A percentile compares a stretch with the other conserved stretches of the same genome.
phyloP scores from a whole-genome alignment of 768 basidiomycete genomes.

The Rhodosporidiobolus sp. region DNA sequence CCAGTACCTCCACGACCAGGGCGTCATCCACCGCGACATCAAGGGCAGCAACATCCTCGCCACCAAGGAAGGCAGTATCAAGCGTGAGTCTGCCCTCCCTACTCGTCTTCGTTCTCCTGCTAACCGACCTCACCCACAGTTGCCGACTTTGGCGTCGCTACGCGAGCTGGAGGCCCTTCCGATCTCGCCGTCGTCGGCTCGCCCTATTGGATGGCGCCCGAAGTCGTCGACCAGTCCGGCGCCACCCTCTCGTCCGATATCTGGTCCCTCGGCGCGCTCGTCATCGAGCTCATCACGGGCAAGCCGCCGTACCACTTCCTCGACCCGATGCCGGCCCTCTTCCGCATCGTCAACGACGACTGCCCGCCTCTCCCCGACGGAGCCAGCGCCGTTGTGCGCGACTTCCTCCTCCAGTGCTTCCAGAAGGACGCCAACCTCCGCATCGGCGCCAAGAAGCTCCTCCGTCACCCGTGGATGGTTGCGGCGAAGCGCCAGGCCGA shows the following conservation, averaged over 20 bases:
- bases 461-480: conserved; percentile 94
- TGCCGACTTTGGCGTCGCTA: conserved; percentile 98
- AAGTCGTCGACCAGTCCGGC: conserved; percentile 96
- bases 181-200: conserved; percentile 94
- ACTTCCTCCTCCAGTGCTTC: conserved; percentile 95
- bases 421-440: conserved; percentile 96
- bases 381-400: conserved; percentile 86
- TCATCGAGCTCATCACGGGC: conserved; percentile 86
- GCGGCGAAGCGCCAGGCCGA: conserved; percentile 65
- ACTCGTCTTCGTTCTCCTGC: conserved; percentile 56
- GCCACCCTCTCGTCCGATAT: conserved; percentile 97
- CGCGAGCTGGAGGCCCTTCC: conserved; percentile 66
- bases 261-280: conserved; percentile 88
- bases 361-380: conserved; percentile 94
- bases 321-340: conserved; percentile 96
- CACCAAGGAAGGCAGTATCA: conserved; percentile 96
- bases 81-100: conserved; percentile 63
- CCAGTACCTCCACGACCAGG: conserved; percentile 96
- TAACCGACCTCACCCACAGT: conserved; percentile 54
- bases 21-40: conserved; percentile 98
- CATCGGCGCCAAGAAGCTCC: conserved; percentile 85
- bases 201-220: conserved; percentile 99
- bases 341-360: conserved; percentile 97
- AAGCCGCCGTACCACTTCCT: conserved; percentile 94
- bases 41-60: conserved; percentile 98